Evolutionary conservation across 345 rosid species (phyloP).

Genomic region (Draba incana): DNA sequence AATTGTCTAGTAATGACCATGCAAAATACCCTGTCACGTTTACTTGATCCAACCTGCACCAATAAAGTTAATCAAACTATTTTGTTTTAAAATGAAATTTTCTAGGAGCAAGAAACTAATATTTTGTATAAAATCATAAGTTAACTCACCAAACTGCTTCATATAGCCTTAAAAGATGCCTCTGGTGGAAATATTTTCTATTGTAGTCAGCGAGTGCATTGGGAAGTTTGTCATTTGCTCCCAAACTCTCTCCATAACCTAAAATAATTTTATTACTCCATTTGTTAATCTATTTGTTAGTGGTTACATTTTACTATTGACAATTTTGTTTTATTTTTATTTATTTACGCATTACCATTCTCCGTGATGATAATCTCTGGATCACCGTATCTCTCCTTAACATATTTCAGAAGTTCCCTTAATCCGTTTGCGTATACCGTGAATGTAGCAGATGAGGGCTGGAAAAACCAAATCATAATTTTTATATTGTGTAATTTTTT

Average conservation of each 20-base stretch:
- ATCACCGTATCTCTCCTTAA: slow-evolving; percentile 17
- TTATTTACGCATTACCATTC: slow-evolving; percentile 15
- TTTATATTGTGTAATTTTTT: too few relatives aligned
- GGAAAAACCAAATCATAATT: not conserved
- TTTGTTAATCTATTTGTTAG: not conserved
- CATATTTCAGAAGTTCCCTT: slow-evolving; percentile 23
- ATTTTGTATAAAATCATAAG: not conserved
- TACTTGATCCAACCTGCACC: slow-evolving; percentile 38
- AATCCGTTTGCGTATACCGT: slow-evolving; percentile 21
- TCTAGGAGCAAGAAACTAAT: not conserved
- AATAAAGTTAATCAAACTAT: not conserved
- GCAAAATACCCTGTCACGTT: slow-evolving; percentile 58
- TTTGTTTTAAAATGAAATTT: not conserved
- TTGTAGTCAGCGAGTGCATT: slow-evolving; percentile 22
- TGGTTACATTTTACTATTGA: not conserved
- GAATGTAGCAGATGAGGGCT: slow-evolving; percentile 28
- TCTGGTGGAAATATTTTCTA: slow-evolving; percentile 28
- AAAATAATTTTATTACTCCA: not conserved
- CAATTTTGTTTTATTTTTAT: not conserved
- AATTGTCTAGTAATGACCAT: slow-evolving; percentile 54
- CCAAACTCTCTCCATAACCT: slow-evolving; percentile 24
- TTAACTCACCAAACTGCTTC: slow-evolving; percentile 29
- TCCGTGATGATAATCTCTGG: slow-evolving; percentile 24
- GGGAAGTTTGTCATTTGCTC: slow-evolving; percentile 1
- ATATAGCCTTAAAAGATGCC: slow-evolving; percentile 15